Conservation (phyloP, 2,329 filamentous ascomycete species). For the Nigrospora oryzae region DNA sequence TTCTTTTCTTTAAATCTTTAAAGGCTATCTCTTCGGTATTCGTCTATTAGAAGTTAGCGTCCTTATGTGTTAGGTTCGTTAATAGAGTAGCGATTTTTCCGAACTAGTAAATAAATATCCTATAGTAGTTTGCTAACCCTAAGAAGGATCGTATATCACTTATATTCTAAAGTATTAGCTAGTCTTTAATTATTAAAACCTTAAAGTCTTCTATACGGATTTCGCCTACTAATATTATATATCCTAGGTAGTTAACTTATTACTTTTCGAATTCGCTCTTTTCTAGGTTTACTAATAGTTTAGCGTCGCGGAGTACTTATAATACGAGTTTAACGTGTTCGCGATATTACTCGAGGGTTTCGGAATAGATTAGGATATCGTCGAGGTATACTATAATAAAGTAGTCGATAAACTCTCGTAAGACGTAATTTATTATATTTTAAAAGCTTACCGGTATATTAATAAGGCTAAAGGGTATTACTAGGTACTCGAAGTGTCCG, state of each 20-base stretch:
- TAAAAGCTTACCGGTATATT: conserved; percentile 7
- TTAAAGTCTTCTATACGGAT: conserved; percentile 17
- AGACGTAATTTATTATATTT: conserved; percentile 7
- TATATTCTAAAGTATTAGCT: conserved; percentile 9
- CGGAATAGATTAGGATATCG: conserved; percentile 15
- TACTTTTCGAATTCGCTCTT: conserved; percentile 21
- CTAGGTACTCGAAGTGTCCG: conserved; percentile 15
- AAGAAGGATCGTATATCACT: conserved; percentile 16
- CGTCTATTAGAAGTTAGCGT: not conserved
- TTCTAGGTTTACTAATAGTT: conserved; percentile 9
- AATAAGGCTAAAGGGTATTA: conserved; percentile 16
- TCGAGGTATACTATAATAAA: conserved; percentile 9
- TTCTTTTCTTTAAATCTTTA: not conserved
- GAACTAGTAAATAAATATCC: conserved; percentile 5
- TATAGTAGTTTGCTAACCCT: conserved; percentile 24
- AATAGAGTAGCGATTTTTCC: not conserved
- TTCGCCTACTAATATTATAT: conserved; percentile 14
- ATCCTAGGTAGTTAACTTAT: conserved; percentile 19
- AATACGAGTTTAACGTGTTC: conserved; percentile 14
- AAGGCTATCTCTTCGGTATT: not conserved
- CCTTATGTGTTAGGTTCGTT: not conserved
- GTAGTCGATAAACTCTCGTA: not conserved
- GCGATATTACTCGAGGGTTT: conserved; percentile 13
- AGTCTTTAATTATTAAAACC: conserved; percentile 14
- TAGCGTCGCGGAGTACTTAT: not conserved